Conservation (phyloP, 1,284 basidiomycete species). For the Pascua guehoae region DNA sequence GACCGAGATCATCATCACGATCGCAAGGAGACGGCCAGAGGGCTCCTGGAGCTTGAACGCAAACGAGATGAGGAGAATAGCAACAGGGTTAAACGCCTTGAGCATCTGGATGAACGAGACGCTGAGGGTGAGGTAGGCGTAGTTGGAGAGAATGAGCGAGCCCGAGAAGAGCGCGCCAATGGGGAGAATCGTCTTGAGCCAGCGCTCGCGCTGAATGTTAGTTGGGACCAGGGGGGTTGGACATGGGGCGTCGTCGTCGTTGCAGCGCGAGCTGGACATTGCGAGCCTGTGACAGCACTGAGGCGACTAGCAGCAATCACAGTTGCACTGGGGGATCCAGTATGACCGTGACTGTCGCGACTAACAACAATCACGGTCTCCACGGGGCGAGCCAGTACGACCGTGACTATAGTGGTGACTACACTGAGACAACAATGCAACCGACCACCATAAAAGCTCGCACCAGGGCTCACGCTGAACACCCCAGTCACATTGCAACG, state of each 20-base stretch:
- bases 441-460: too few relatives aligned
- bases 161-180: slow-evolving; percentile 90
- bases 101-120: slow-evolving; percentile 98
- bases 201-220: slow-evolving; percentile 60
- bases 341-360: too few relatives aligned
- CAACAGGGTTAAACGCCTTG: slow-evolving; percentile 96
- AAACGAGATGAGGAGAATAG: slow-evolving; percentile 93
- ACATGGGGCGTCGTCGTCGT: too few relatives aligned
- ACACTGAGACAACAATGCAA: too few relatives aligned
- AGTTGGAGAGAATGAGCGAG: slow-evolving; percentile 87
- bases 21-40: slow-evolving; percentile 70
- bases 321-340: too few relatives aligned
- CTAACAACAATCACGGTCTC: too few relatives aligned
- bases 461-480: too few relatives aligned
- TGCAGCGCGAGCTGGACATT: background rate
- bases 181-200: slow-evolving; percentile 82
- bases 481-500: slow-evolving; percentile 2
- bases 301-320: background rate
- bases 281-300: background rate
- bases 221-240: background rate
- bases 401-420: too few relatives aligned
- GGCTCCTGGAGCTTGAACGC: slow-evolving; percentile 84
- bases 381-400: too few relatives aligned
- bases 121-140: slow-evolving; percentile 85
- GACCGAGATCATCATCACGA: slow-evolving; percentile 73